Base-by-base conservation (phyloP, 164 flowering plant genomes). In the Nelumbo lutea region DNA sequence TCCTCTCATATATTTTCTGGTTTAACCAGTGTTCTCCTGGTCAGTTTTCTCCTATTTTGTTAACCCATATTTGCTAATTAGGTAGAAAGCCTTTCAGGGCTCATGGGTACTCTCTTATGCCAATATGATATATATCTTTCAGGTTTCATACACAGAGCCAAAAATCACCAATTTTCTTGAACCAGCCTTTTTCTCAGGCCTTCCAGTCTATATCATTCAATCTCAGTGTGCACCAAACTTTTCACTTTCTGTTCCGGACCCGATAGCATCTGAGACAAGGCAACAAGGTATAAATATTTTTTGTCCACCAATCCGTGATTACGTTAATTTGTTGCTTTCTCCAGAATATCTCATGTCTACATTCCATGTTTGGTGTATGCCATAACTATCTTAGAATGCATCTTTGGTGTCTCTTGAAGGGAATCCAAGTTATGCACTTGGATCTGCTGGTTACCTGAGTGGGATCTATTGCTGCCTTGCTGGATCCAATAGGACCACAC, bases 111-210 rank as follows among this genome's bases (percentile, higher is more conserved):
- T 27, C 0, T 27, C 27, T 27, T 27, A 38, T 67, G 47, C 11
- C 57, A 5, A 67, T 46, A 2, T 67, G 62, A 50, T 40, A 51
- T 53, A 56, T 68, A 78, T 69, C 46, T 73, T 75, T 72, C 83
- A 89, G 94, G 95, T 90, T 52, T 72, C 91, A 60, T 77, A 68
- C 6, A 46, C 86, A 61, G 4, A 53, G 68, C 55, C 87, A 15
- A 42, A 59, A 6, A 0, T 0, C 0, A 6, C 45, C 68, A 73
- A 79, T 70, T 81, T 75, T 70, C 71, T 87, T 68, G 91, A 90
- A 13, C 79, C 91, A 58, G 91, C 83, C 56, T 81, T 82, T 75
- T 45, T 62, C 68, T 78, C 84, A 0, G 47, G 45, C 45, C 73
- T 48, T 65, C 81, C 86, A 11, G 14, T 87, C 3, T 86, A 85